These are phyloP conservation scores for Globisporangium takayamanum DNA, from an alignment of 352 stramenopile genomes.

Conservation along the genomic window DNA sequence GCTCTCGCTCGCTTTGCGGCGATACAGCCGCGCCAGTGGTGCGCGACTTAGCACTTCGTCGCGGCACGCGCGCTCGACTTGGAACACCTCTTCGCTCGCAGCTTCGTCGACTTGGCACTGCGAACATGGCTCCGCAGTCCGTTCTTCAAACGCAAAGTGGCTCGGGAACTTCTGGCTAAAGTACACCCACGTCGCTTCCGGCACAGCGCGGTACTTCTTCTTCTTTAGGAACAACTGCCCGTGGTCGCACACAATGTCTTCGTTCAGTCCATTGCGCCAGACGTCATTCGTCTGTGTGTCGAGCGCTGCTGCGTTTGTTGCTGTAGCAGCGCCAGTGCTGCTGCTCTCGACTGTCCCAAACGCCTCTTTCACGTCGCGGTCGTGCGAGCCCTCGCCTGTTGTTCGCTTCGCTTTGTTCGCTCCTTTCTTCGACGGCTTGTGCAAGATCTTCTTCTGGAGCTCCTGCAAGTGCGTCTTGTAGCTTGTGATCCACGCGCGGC, in stretches of 20 bases:
- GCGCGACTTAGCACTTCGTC: constrained; percentile 52
- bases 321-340: not conserved
- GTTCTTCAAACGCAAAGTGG: constrained; percentile 27
- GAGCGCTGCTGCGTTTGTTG: too few relatives aligned
- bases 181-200: constrained; percentile 48
- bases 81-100: constrained; percentile 36
- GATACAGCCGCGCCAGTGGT: constrained; percentile 49
- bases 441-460: constrained; percentile 39
- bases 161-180: constrained; percentile 55
- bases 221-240: constrained; percentile 63
- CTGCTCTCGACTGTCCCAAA: too few relatives aligned
- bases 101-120: constrained; percentile 50
- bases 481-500: constrained; percentile 58
- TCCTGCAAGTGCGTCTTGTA: constrained; percentile 58
- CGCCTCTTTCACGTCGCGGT: not conserved
- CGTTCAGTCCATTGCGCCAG: constrained; percentile 48
- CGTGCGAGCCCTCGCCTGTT: constrained; percentile 2
- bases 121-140: constrained; percentile 28
- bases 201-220: constrained; percentile 52
- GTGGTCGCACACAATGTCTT: constrained; percentile 69
- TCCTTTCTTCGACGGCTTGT: constrained; percentile 20
- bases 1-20: constrained; percentile 21
- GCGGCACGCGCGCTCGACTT: constrained; percentile 46
- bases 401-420: constrained; percentile 9
- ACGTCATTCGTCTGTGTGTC: constrained; percentile 12